Base-by-base conservation (phyloP, 148 eudicot species). In the Linanthus parryae region DNA sequence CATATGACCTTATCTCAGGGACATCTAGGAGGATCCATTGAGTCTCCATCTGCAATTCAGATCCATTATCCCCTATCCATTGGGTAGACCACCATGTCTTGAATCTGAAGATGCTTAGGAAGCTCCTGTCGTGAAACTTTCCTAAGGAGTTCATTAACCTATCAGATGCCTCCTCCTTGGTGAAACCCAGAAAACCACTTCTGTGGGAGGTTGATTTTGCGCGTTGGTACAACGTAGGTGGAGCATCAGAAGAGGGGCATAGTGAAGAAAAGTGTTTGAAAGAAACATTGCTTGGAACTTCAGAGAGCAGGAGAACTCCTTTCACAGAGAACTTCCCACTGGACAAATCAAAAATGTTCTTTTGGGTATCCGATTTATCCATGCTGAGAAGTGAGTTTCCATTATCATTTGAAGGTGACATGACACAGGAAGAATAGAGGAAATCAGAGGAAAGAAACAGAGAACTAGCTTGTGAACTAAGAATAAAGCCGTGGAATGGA, bases 1-100 rank as follows among this genome's bases (percentile, higher is more conserved):
- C 83, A 58, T 76, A 79, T 15, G 85, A 65, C 33, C 59, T 45
- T 15, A 58, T 68, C 31, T 83, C 85, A 17, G 82, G 85, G 48
- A 76, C 78, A 36, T 83, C 73, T 13, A 83, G 36, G 53, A 83
- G 59, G 4, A 83, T 52, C 83, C 85, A 76, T 51, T 79, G 90
- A 8, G 90, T 83, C 56, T 83, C 90, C 73, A 68, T 68, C 60
- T 76, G 83, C 18, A 83, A 53, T 85, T n/a, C n/a, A n/a, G n/a
- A n/a, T n/a, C n/a, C n/a, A n/a, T n/a, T n/a, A n/a, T n/a, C n/a
- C n/a, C n/a, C 90, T 0, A 73, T 78, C 90, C 90, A 83, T 28
- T 79, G 90, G 16, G 90, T 83, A 38, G 85, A 73, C 90, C 90
- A 83, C 90, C 83, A 83, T 2, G 85, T 76, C 44, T 83, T 83